Conservation (phyloP, 345 rosid species). For the Citrus glauca region DNA sequence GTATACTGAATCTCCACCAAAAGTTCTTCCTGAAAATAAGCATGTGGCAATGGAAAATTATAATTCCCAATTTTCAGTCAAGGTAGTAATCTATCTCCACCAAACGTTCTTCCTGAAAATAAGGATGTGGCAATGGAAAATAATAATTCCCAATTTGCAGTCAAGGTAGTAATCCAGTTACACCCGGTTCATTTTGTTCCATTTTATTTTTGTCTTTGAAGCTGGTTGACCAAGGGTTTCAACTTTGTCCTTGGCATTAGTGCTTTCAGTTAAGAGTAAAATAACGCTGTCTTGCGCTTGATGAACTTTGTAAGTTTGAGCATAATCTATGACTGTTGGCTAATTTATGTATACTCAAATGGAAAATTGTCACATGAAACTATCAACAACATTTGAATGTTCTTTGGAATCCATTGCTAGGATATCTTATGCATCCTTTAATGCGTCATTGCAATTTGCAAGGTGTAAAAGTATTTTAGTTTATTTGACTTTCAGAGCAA, state of each 20-base stretch:
- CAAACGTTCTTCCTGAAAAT: constrained; percentile 33
- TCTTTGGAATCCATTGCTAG: not conserved
- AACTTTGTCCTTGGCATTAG: not conserved
- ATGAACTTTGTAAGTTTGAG: not conserved
- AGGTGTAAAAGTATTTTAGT: not conserved
- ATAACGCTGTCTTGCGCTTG: not conserved
- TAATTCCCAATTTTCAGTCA: constrained; percentile 27
- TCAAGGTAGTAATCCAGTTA: constrained; percentile 34
- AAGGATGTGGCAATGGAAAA: constrained; percentile 28
- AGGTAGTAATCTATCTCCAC: constrained; percentile 45
- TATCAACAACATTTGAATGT: not conserved
- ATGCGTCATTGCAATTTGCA: not conserved
- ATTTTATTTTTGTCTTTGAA: not conserved
- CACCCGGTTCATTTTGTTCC: not conserved
- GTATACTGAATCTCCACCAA: constrained; percentile 36
- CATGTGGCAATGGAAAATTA: constrained; percentile 28
- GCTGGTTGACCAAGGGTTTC: not conserved
- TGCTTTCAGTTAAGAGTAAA: not conserved
- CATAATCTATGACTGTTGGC: not conserved
- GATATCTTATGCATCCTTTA: not conserved
- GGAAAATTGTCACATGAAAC: not conserved
- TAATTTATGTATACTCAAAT: not conserved
- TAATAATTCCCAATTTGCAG: constrained; percentile 30
- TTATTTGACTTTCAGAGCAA: not conserved
- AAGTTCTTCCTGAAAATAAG: constrained; percentile 35